Evolutionary conservation across 2,329 filamentous ascomycete species (phyloP).

Genomic region (Fusarium musae): DNA sequence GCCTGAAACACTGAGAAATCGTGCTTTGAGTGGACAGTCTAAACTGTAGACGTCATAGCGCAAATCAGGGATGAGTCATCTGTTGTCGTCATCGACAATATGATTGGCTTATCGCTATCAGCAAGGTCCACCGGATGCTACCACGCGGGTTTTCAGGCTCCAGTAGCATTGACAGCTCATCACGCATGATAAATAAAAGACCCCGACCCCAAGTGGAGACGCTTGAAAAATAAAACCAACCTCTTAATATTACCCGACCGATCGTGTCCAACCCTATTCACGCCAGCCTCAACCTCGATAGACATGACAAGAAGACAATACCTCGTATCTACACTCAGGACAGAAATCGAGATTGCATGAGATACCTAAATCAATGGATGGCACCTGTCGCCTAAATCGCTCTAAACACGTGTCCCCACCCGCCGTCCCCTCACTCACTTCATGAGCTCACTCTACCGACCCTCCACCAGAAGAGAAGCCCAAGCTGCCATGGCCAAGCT

Average conservation of each 20-base stretch:
- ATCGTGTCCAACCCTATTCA: not conserved
- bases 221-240: constrained; percentile 2
- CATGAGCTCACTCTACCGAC: constrained; percentile 30
- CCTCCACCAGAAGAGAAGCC: constrained; percentile 17
- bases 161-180: constrained; percentile 2
- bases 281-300: not conserved
- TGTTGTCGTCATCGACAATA: not conserved
- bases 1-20: not conserved
- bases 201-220: not conserved
- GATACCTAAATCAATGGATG: not conserved
- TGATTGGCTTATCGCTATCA: not conserved
- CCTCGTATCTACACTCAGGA: not conserved
- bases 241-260: not conserved
- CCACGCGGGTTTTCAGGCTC: not conserved
- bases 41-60: not conserved
- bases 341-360: not conserved
- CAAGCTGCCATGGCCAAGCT: constrained; percentile 25
- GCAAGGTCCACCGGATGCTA: not conserved
- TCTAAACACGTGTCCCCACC: not conserved
- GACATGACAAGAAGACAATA: not conserved
- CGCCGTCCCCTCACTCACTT: not conserved
- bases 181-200: not conserved
- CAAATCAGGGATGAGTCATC: not conserved
- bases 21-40: not conserved
- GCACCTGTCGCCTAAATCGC: not conserved